Conservation (phyloP, 2,329 filamentous ascomycete species). For the Botrytis fragariae region DNA sequence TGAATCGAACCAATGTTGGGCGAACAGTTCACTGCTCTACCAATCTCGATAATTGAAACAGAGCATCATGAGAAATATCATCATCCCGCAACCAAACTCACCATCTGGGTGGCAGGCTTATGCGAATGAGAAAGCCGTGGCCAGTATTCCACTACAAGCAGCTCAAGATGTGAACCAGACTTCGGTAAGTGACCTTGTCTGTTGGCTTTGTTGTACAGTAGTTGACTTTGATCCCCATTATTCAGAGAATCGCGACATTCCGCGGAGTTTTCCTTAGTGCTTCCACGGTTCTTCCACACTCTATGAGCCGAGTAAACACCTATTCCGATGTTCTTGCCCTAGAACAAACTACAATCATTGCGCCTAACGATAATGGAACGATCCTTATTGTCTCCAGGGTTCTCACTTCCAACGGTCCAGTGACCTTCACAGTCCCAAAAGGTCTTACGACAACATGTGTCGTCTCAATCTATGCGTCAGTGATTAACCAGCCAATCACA, state of each 20-base stretch:
- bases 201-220: too few species aligned
- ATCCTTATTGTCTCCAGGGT: not conserved
- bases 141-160: conserved; percentile 3
- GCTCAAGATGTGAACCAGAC: conserved; percentile 5
- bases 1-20: rapidly evolving
- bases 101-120: conserved; percentile 10
- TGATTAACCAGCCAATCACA: not conserved
- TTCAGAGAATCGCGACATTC: conserved; percentile 1
- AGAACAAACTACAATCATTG: not conserved
- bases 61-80: not conserved
- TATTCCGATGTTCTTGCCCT: conserved; percentile 1
- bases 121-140: not conserved
- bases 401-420: conserved; percentile 1
- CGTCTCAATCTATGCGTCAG: not conserved
- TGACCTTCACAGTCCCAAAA: conserved; percentile 3
- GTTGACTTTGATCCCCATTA: not conserved
- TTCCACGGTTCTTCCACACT: not conserved
- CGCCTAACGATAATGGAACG: not conserved
- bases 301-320: conserved; percentile 4
- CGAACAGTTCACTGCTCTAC: not conserved
- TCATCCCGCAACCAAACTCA: not conserved
- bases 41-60: not conserved
- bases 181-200: not conserved
- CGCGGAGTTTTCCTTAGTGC: not conserved
- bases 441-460: conserved; percentile 1